Evolutionary conservation across 139 green algal genomes (phyloP), one percentile per base, ranked within the genome.

Genomic region (Chlorella ohadii): DNA sequence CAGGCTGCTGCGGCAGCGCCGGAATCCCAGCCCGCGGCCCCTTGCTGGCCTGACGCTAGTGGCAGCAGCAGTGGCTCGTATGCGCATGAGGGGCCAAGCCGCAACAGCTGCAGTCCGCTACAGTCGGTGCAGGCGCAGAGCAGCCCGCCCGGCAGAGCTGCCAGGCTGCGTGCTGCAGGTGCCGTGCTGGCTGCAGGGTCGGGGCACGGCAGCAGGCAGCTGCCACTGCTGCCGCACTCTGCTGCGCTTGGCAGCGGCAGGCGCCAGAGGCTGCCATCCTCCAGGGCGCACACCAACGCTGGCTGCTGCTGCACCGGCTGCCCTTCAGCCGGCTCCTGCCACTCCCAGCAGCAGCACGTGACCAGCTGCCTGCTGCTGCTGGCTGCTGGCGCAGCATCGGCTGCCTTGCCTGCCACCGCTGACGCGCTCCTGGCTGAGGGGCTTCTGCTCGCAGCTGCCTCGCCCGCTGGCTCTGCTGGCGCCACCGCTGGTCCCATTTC

Each of bases 61-160:
- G 55, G 9, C 25, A 59, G 76, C 59, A 72, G 57, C 57, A 82
- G 76, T 13, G 76, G 57, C 36, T 82, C 76, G 63, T 73, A 83
- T 12, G 41, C 33, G 9, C 33, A 33, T 12, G 11, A 34, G 34
- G 75, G 20, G 31, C 11, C 17, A 3, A 34, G 78, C 63, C 17
- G 39, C n/a, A 74, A n/a, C 17, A 73, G 39, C 78, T 75, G 63
- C 39, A 61, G 16, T 4, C 63, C 63, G 19, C 63, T 25, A 28
- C 61, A 25, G 15, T 73, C 78, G 0, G 78, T 75, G 78, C 63
- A 83, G 39, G n/a, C 39, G 0, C 31, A 31, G 17, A 83, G 78
- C 41, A 73, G 63, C 28, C 78, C 61, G 20, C 44, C 63, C 9
- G 78, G 63, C 41, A 83, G 63, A 3, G 63, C 61, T 0, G 61